Conservation (phyloP, 441 rosid species). For the Populus hybrid region DNA sequence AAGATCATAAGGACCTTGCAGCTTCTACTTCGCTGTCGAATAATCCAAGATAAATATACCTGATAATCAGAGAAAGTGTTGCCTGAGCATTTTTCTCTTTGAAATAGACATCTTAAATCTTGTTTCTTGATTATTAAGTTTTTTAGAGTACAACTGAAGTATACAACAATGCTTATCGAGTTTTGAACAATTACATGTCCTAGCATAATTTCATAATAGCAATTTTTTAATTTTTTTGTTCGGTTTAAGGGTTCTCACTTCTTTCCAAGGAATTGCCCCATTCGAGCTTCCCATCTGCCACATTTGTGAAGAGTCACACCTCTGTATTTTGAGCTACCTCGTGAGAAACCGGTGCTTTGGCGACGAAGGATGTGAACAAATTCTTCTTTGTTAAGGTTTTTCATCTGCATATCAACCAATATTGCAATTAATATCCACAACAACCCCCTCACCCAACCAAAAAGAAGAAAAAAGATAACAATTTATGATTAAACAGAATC, state of each 20-base stretch:
- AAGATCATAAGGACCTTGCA: slow-evolving; percentile 51
- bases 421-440: not conserved
- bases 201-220: not conserved
- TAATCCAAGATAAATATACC: slow-evolving; percentile 6
- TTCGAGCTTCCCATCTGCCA: slow-evolving; percentile 83
- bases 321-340: slow-evolving; percentile 76
- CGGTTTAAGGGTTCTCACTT: slow-evolving; percentile 48
- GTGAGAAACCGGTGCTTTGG: slow-evolving; percentile 68
- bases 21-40: slow-evolving; percentile 77
- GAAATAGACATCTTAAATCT: not conserved
- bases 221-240: not conserved
- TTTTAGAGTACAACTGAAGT: not conserved
- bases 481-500: not conserved
- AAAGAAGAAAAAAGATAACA: not conserved
- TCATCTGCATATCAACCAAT: slow-evolving; percentile 40
- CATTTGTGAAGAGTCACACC: slow-evolving; percentile 77
- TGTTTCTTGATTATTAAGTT: not conserved
- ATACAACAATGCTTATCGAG: slow-evolving; percentile 15
- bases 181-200: slow-evolving; percentile 17
- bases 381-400: slow-evolving; percentile 67
- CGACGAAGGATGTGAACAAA: slow-evolving; percentile 84
- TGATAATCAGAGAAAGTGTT: not conserved
- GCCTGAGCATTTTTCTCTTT: not conserved
- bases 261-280: slow-evolving; percentile 84
- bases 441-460: not conserved